phyloP scores from a whole-genome alignment of 495 filamentous ascomycete species.

The Pyrenula massariospora region DNA sequence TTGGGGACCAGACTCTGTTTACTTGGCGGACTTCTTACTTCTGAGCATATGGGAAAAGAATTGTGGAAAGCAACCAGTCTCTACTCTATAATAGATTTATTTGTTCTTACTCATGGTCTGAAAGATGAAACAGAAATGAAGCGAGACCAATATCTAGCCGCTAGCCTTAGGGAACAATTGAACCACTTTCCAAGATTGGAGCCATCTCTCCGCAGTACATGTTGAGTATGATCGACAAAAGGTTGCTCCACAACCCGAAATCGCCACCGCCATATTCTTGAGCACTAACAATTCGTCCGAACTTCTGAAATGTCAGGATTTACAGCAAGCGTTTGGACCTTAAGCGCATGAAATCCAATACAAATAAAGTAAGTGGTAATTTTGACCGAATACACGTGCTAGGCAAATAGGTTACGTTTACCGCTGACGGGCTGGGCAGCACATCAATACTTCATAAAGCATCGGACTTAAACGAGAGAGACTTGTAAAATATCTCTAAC shows the following conservation, averaged over 20 bases:
- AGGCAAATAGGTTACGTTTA: background rate
- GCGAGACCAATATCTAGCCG: background rate
- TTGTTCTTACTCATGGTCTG: no score
- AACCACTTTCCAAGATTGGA: background rate
- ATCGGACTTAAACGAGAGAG: background rate
- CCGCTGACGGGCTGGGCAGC: background rate
- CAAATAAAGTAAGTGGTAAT: background rate
- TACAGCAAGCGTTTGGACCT: no score
- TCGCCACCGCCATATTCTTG: no score
- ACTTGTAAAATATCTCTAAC: background rate
- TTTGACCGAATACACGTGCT: background rate
- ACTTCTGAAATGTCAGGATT: no score
- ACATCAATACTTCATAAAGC: background rate
- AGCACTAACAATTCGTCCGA: no score
- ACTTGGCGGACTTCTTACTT: background rate
- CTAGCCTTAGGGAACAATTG: background rate
- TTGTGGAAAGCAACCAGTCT: background rate
- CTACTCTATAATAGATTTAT: no score
- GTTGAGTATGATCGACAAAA: background rate
- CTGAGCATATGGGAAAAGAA: background rate
- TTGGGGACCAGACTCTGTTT: background rate
- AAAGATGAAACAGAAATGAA: background rate
- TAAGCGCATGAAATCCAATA: no score
- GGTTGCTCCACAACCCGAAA: no score
- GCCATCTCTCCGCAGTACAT: background rate